These are phyloP conservation scores for Blastobotrys peoriensis DNA, from an alignment of 805 yeast genomes.

Conservation along the genomic window DNA sequence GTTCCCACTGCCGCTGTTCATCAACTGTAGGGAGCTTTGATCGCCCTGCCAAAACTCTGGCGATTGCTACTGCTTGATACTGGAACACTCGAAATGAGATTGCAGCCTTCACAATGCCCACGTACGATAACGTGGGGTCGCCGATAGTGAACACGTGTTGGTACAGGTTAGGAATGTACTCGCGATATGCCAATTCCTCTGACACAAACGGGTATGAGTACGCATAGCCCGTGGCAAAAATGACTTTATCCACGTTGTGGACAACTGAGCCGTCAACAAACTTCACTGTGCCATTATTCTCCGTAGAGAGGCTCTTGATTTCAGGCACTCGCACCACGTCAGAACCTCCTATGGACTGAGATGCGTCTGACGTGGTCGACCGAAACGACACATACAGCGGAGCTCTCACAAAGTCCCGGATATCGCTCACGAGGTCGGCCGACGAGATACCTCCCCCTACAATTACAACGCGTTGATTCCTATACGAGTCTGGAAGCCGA, in stretches of 20 bases:
- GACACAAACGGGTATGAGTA: slow-evolving; percentile 11
- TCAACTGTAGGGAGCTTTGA: slow-evolving; percentile 5
- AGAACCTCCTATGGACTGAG: too few species aligned
- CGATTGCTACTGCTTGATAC: slow-evolving; percentile 13
- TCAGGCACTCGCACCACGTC: too few species aligned
- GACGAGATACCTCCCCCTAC: too few species aligned
- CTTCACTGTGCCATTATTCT: too few species aligned
- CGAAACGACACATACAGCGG: too few species aligned
- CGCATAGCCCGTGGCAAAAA: slow-evolving; percentile 12
- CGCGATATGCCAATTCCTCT: slow-evolving; percentile 1
- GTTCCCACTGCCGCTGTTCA: slow-evolving; percentile 10
- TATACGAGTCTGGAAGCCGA: too few species aligned
- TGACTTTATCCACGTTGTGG: slow-evolving; percentile 6
- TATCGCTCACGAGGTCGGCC: too few species aligned
- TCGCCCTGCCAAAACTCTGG: slow-evolving; percentile 8
- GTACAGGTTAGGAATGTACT: slow-evolving; percentile 8
- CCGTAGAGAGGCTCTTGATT: too few species aligned
- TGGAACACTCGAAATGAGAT: slow-evolving; percentile 12
- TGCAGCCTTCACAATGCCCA: too few species aligned
- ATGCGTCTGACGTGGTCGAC: too few species aligned
- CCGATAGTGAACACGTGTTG: slow-evolving; percentile 9
- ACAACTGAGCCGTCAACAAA: slow-evolving; percentile 5
- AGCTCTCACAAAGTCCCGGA: too few species aligned
- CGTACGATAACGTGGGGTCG: slow-evolving; percentile 7
- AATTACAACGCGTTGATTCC: too few species aligned